Percentiles rank a stretch among this genome's conserved stretches.
phyloP scores from a whole-genome alignment of 1,284 basidiomycete genomes.

The Fomitopsis pinicola region DNA sequence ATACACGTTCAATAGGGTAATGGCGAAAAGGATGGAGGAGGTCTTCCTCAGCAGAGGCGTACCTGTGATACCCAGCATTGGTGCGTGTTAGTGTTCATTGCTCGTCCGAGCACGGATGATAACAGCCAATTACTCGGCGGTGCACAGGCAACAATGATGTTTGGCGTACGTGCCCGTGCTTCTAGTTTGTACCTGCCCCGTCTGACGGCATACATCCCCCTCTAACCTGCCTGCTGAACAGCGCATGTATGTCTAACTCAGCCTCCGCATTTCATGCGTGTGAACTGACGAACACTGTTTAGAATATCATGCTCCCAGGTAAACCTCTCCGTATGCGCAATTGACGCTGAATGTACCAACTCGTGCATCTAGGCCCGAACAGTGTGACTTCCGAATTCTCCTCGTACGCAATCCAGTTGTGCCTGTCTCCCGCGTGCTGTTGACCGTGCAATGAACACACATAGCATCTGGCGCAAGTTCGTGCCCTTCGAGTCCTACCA shows the following conservation, averaged over 20 bases:
- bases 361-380: constrained; percentile 60
- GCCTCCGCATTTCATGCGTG: not conserved
- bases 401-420: constrained; percentile 42
- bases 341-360: constrained; percentile 4
- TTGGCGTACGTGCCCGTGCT: constrained; percentile 58
- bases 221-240: constrained; percentile 27
- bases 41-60: constrained; percentile 69
- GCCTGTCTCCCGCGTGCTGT: constrained; percentile 4
- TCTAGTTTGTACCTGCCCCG: constrained; percentile 5
- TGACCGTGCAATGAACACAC: constrained; percentile 9
- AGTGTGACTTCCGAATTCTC: constrained; percentile 73
- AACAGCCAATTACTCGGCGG: not conserved
- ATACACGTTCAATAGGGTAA: constrained; percentile 66
- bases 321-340: constrained; percentile 11
- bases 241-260: constrained; percentile 50
- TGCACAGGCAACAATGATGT: constrained; percentile 79
- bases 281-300: constrained; percentile 7
- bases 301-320: constrained; percentile 71
- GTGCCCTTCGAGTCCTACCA: constrained; percentile 82
- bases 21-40: constrained; percentile 68
- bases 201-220: constrained; percentile 1
- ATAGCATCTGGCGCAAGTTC: constrained; percentile 79
- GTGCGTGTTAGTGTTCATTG: constrained; percentile 32
- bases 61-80: constrained; percentile 82
- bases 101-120: not conserved